phyloP scores from a whole-genome alignment of 306 rosid genomes.

The Cucurbita ficifolia region DNA sequence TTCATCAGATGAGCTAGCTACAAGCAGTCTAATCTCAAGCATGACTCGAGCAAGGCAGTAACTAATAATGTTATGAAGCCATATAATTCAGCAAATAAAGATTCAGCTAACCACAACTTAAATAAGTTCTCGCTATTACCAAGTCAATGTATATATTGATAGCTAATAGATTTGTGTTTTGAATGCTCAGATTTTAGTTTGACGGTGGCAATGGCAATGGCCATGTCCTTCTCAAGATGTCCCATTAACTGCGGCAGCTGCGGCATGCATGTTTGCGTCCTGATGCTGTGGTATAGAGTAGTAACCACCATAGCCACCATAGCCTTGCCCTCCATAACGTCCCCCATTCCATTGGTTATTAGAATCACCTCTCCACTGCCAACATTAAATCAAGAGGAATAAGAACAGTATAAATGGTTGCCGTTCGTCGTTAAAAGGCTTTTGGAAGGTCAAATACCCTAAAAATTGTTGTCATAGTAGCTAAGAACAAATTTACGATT shows the following conservation, averaged over 20 bases:
- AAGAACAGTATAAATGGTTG: background rate
- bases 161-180: background rate
- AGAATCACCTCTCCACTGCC: constrained; percentile 76
- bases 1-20: background rate
- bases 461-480: background rate
- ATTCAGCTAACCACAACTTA: constrained; percentile 1
- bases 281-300: constrained; percentile 48
- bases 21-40: background rate
- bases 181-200: background rate
- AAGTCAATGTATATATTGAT: background rate
- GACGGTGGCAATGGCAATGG: constrained; percentile 2
- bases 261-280: constrained; percentile 39
- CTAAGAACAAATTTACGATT: background rate
- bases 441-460: background rate
- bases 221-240: constrained; percentile 31
- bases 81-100: background rate
- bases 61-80: background rate
- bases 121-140: background rate
- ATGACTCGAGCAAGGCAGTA: background rate
- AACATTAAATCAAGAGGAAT: background rate
- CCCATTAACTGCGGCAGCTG: constrained; percentile 50
- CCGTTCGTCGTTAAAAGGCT: background rate
- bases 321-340: constrained; percentile 14
- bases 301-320: constrained; percentile 43
- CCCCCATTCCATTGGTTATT: constrained; percentile 50